phyloP scores from a whole-genome alignment of 495 filamentous ascomycete species.

The Penicillium angulare region DNA sequence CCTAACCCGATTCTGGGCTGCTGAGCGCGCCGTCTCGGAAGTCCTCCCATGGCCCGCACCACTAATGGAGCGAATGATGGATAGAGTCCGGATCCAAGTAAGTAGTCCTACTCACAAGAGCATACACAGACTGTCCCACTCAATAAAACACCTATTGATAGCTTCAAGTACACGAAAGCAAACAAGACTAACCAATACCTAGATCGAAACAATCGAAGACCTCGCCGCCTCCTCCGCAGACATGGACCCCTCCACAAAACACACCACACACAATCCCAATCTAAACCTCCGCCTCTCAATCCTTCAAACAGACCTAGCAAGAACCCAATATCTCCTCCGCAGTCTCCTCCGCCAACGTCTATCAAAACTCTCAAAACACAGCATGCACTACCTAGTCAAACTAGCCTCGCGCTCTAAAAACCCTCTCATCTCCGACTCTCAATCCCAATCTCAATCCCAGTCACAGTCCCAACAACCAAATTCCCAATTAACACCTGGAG shows the following conservation, averaged over 20 bases:
- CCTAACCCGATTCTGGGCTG: slow-evolving; percentile 88
- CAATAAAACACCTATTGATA: neutral
- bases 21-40: slow-evolving; percentile 85
- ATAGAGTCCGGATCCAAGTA: slow-evolving; percentile 68
- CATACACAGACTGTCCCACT: neutral
- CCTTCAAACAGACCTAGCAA: slow-evolving; percentile 92
- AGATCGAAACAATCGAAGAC: slow-evolving; percentile 73
- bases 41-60: slow-evolving; percentile 65
- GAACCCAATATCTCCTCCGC: slow-evolving; percentile 86
- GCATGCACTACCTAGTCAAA: slow-evolving; percentile 43
- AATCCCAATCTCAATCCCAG: slow-evolving; percentile 42
- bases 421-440: slow-evolving; percentile 53
- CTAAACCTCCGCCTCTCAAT: slow-evolving; percentile 91
- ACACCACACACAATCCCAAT: slow-evolving; percentile 71
- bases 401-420: slow-evolving; percentile 58
- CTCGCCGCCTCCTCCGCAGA: slow-evolving; percentile 55
- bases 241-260: slow-evolving; percentile 32
- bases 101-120: neutral
- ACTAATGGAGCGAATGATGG: slow-evolving; percentile 75
- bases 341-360: slow-evolving; percentile 83
- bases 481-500: slow-evolving; percentile 31
- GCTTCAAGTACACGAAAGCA: too few relatives aligned
- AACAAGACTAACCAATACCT: slow-evolving; percentile 1
- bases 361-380: slow-evolving; percentile 60
- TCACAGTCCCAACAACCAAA: slow-evolving; percentile 15